Evolutionary conservation across 768 basidiomycete genomes (phyloP).

Genomic region (Psilocybe cubensis): DNA sequence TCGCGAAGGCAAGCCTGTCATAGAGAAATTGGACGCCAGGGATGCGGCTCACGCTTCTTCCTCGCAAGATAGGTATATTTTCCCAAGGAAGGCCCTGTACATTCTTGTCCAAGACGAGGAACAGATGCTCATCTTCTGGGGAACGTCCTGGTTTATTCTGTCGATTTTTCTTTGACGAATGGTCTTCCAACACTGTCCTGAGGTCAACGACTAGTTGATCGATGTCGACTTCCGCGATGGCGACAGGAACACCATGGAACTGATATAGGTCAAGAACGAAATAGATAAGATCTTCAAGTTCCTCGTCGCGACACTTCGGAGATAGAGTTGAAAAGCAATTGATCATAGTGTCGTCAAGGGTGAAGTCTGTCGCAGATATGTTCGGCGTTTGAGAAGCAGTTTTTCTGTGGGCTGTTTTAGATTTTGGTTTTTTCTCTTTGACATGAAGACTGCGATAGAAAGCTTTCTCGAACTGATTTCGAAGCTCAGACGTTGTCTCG

Average conservation of each 20-base stretch:
- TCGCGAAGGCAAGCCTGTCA: conserved; percentile 75
- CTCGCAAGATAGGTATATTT: conserved; percentile 84
- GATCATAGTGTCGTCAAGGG: conserved; percentile 75
- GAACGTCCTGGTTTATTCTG: conserved; percentile 13
- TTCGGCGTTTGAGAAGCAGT: conserved; percentile 33
- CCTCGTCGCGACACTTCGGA: conserved; percentile 86
- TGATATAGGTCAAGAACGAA: conserved; percentile 95
- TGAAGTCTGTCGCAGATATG: conserved; percentile 45
- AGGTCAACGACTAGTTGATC: conserved; percentile 90
- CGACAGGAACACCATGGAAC: conserved; percentile 88
- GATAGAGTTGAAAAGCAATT: conserved; percentile 86
- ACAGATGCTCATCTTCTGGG: conserved; percentile 68
- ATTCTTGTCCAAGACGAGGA: conserved; percentile 89
- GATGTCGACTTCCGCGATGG: conserved; percentile 89
- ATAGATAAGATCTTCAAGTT: conserved; percentile 93
- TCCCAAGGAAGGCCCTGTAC: conserved; percentile 95
- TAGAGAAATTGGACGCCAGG: conserved; percentile 88
- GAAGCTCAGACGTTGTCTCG: conserved; percentile 57
- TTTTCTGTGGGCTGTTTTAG: conserved; percentile 39
- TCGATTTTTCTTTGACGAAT: conserved; percentile 44
- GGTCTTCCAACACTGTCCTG: conserved; percentile 75
- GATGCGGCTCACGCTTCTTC: conserved; percentile 88
- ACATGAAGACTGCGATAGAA: conserved; percentile 67
- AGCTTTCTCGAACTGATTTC: conserved; percentile 72
- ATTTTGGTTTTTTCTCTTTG: conserved; percentile 64